These are phyloP conservation scores for Globisporangium orthogonon DNA, from an alignment of 352 stramenopile genomes.

Conservation along the genomic window DNA sequence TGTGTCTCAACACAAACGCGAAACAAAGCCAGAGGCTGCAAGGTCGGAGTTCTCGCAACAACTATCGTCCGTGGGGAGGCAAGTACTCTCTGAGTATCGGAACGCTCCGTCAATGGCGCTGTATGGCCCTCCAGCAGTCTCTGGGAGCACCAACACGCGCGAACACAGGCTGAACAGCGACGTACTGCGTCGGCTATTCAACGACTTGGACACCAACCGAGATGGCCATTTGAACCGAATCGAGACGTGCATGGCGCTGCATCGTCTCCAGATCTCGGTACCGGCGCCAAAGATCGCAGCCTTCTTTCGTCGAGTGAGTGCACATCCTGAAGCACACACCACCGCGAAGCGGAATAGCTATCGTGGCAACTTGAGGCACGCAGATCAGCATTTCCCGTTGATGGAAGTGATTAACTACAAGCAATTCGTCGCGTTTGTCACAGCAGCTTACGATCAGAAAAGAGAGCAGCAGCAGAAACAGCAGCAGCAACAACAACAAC, in stretches of 20 bases:
- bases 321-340: neutral
- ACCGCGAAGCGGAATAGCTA: neutral
- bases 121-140: conserved; percentile 34
- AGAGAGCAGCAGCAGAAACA: conserved; percentile 7
- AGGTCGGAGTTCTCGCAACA: neutral
- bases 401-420: conserved; percentile 73
- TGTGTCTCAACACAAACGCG: neutral
- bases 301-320: conserved; percentile 61
- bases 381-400: conserved; percentile 20
- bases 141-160: neutral
- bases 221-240: conserved; percentile 69
- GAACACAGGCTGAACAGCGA: conserved; percentile 29
- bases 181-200: conserved; percentile 73
- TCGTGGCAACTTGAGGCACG: conserved; percentile 4
- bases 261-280: conserved; percentile 62
- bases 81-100: conserved; percentile 68
- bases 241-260: conserved; percentile 64
- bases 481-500: neutral
- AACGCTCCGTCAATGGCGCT: conserved; percentile 51
- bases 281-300: conserved; percentile 45
- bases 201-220: conserved; percentile 55
- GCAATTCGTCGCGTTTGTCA: conserved; percentile 69
- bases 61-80: conserved; percentile 44
- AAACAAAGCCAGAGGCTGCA: neutral
- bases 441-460: conserved; percentile 36